Conservation (phyloP, 2,329 filamentous ascomycete species). For the Alternaria sp. region DNA sequence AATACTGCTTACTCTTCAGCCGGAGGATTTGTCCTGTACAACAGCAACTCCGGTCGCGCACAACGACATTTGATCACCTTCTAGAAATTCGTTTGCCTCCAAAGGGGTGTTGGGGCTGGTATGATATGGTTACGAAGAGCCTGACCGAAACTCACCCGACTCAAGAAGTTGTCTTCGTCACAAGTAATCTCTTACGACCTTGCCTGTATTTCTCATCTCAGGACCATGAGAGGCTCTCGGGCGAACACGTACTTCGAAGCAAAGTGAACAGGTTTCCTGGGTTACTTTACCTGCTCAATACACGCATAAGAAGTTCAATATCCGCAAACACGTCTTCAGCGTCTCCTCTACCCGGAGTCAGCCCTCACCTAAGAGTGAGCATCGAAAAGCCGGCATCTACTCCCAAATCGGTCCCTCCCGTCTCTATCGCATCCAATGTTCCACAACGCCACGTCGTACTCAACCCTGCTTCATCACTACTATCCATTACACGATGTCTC, state of each 20-base stretch:
- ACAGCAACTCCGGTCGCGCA: background rate
- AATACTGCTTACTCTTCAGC: background rate
- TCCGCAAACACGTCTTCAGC: background rate
- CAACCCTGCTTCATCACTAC: background rate
- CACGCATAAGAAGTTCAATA: background rate
- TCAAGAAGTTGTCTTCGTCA: background rate
- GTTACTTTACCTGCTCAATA: background rate
- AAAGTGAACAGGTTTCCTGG: background rate
- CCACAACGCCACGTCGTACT: background rate
- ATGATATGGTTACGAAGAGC: background rate
- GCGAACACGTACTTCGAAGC: background rate
- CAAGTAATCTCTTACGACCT: background rate
- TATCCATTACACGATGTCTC: background rate
- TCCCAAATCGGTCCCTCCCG: background rate
- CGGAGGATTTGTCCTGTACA: background rate
- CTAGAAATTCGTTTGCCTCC: background rate
- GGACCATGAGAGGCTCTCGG: background rate
- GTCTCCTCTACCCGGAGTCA: background rate
- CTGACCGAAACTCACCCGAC: background rate
- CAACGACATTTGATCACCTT: background rate
- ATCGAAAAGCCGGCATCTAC: background rate
- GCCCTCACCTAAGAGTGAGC: background rate
- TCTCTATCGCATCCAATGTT: background rate
- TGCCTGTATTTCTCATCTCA: background rate
- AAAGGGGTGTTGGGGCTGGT: background rate